A percentile compares a stretch with the other conserved stretches of the same genome.
These are phyloP conservation scores for Pestalotiopsis sp. DNA, from an alignment of 2,329 filamentous ascomycete species.

Conservation along the genomic window DNA sequence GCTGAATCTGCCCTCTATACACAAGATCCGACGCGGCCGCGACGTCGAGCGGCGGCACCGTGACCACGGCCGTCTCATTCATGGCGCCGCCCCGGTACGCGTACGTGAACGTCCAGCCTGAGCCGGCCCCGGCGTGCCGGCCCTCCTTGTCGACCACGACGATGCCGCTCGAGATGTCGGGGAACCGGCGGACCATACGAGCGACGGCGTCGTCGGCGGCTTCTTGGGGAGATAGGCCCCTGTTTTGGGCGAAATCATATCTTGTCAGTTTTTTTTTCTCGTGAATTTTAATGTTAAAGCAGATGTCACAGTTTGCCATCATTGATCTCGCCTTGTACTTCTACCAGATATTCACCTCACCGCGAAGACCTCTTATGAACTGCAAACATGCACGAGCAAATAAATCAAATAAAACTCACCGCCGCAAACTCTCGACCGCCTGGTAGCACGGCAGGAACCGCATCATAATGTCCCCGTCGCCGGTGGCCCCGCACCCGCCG, in stretches of 20 bases:
- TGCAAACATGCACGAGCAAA: background rate
- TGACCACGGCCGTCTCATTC: slow-evolving; percentile 46
- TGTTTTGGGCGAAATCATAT: background rate
- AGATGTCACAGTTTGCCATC: too few relatives aligned
- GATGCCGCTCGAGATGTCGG: slow-evolving; percentile 47
- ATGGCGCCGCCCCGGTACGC: slow-evolving; percentile 50
- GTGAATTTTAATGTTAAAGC: too few relatives aligned
- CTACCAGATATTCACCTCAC: too few relatives aligned
- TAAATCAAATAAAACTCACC: background rate
- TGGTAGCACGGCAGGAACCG: slow-evolving; percentile 60
- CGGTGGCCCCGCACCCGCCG: slow-evolving; percentile 58
- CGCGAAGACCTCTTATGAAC: background rate
- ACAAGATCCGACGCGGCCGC: background rate
- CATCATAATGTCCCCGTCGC: slow-evolving; percentile 61
- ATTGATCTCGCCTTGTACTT: too few relatives aligned
- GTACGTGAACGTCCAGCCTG: slow-evolving; percentile 59
- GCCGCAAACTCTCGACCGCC: slow-evolving; percentile 55
- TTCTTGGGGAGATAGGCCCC: slow-evolving; percentile 47
- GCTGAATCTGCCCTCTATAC: slow-evolving; percentile 4
- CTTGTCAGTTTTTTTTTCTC: background rate
- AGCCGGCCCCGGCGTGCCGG: slow-evolving; percentile 52
- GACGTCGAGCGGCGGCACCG: slow-evolving; percentile 35
- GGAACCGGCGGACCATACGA: slow-evolving; percentile 51
- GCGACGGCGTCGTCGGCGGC: slow-evolving; percentile 54
- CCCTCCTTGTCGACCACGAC: slow-evolving; percentile 53